These are phyloP conservation scores for Cystofilobasidium ferigula DNA, from an alignment of 768 basidiomycete genomes.

Conservation along the genomic window DNA sequence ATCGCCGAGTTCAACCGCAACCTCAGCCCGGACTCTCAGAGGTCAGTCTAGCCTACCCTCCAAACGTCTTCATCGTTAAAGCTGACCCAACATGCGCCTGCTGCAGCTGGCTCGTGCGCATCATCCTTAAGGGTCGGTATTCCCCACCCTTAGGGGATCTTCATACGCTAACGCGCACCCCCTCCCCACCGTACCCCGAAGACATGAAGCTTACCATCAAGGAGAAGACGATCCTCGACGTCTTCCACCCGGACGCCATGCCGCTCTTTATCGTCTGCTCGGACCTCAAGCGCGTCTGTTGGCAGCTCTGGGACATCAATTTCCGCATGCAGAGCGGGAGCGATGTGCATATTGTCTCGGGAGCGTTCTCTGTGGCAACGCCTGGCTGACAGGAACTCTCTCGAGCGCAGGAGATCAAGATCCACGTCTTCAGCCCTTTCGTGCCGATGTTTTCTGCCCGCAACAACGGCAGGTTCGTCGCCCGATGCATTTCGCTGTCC, in stretches of 20 bases:
- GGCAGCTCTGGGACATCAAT: slow-evolving; percentile 69
- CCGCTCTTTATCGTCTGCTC: slow-evolving; percentile 94
- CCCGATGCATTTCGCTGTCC: background rate
- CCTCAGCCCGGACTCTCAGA: slow-evolving; percentile 77
- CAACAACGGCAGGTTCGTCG: background rate
- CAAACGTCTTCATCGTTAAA: background rate
- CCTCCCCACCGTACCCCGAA: background rate
- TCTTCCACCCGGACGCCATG: slow-evolving; percentile 89
- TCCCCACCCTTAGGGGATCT: background rate
- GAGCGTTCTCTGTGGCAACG: background rate
- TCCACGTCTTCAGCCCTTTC: background rate
- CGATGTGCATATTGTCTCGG: background rate
- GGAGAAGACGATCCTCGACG: slow-evolving; percentile 79
- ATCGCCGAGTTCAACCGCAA: slow-evolving; percentile 28
- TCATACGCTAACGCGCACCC: background rate
- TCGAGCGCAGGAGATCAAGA: background rate
- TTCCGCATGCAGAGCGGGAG: slow-evolving; percentile 43
- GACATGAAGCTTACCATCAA: background rate
- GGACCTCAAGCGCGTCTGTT: slow-evolving; percentile 84
- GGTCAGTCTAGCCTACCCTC: slow-evolving; percentile 30
- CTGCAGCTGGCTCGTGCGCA: slow-evolving; percentile 70
- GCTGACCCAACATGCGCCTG: background rate
- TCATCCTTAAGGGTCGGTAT: slow-evolving; percentile 74
- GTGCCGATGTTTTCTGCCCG: background rate
- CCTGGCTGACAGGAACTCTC: background rate